Conservation (phyloP, 768 basidiomycete genomes). For the Asterophora parasitica region DNA sequence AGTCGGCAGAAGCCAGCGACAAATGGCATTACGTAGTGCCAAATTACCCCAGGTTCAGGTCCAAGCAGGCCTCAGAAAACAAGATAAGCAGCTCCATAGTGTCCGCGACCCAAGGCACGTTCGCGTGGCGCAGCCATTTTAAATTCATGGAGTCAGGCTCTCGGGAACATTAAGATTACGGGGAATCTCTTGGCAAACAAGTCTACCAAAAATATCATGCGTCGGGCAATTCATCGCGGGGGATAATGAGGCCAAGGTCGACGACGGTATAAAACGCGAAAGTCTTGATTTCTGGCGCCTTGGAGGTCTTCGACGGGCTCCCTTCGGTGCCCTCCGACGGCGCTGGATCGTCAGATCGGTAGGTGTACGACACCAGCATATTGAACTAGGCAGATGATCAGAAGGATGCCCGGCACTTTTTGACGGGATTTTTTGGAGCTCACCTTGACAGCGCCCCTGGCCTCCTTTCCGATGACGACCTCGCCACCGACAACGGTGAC, state of each 20-base stretch:
- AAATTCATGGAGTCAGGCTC: background rate
- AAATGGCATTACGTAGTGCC: no score
- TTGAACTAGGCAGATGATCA: constrained; percentile 63
- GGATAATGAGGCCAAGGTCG: constrained; percentile 68
- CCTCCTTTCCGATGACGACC: constrained; percentile 78
- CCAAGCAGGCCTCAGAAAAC: background rate
- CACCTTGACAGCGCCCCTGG: constrained; percentile 75
- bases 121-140: no score
- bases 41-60: no score
- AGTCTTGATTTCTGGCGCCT: constrained; percentile 72
- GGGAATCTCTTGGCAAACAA: background rate
- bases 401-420: background rate
- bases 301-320: constrained; percentile 38
- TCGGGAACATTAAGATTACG: no score
- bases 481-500: constrained; percentile 86
- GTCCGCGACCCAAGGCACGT: no score
- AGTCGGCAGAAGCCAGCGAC: no score
- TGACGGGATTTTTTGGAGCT: constrained; percentile 19
- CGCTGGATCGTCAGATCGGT: constrained; percentile 82
- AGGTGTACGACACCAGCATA: constrained; percentile 91
- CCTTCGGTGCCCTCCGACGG: constrained; percentile 57
- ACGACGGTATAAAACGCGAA: constrained; percentile 88
- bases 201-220: constrained; percentile 6
- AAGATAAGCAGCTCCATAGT: no score
- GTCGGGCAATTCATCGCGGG: constrained; percentile 45